Conservation (phyloP, 306 rosid species). For the Mucuna pruriens region DNA sequence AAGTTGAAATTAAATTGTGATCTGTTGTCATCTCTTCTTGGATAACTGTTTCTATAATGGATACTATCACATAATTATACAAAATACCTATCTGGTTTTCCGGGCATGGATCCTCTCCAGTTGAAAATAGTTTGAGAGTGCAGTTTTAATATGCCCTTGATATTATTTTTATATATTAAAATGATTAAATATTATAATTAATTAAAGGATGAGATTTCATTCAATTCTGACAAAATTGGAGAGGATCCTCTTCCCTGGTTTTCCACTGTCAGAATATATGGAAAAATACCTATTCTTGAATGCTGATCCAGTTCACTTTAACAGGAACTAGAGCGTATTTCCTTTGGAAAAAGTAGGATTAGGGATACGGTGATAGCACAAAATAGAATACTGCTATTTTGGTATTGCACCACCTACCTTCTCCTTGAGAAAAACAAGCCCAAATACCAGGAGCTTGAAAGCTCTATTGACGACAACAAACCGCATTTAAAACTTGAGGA, state of each 20-base stretch:
- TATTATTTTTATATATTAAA: no score
- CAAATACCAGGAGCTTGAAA: slow-evolving; percentile 78
- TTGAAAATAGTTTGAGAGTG: no score
- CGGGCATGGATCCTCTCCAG: no score
- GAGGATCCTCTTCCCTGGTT: no score
- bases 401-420: slow-evolving; percentile 83
- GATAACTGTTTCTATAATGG: background rate
- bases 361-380: slow-evolving; percentile 79
- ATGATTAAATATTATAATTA: no score
- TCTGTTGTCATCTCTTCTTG: background rate
- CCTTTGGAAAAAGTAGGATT: slow-evolving; percentile 68
- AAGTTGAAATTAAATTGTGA: slow-evolving; percentile 23
- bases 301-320: slow-evolving; percentile 29
- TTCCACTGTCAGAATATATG: background rate
- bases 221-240: no score
- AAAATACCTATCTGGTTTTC: slow-evolving; percentile 16
- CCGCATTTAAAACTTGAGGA: slow-evolving; percentile 49
- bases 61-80: background rate
- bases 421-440: slow-evolving; percentile 91
- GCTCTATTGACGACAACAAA: slow-evolving; percentile 45
- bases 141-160: no score
- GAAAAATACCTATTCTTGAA: slow-evolving; percentile 28
- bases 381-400: slow-evolving; percentile 81
- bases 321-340: slow-evolving; percentile 88
- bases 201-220: no score